These are phyloP conservation scores for Talaromyces rugulosus DNA, from an alignment of 2,329 filamentous ascomycete genomes.

Conservation along the genomic window DNA sequence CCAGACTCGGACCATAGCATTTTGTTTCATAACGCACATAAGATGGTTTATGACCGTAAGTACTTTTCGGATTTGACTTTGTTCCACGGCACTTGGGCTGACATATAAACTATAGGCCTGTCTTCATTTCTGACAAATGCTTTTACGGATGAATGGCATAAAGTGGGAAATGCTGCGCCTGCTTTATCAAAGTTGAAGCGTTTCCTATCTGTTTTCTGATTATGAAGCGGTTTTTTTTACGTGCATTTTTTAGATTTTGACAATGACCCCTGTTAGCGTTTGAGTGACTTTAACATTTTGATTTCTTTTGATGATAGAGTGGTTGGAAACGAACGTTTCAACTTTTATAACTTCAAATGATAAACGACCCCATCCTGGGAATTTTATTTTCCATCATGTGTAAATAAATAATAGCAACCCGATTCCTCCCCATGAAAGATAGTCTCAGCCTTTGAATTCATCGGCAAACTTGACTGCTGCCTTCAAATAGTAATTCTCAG, in stretches of 20 bases:
- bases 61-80: constrained; percentile 19
- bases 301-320: background rate
- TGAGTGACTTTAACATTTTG: background rate
- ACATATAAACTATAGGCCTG: constrained; percentile 2
- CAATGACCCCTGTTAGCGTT: background rate
- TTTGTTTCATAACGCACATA: constrained; percentile 87
- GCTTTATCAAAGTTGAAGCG: background rate
- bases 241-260: background rate
- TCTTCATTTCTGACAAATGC: constrained; percentile 12
- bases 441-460: constrained; percentile 51
- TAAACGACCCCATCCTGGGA: background rate
- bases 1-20: constrained; percentile 95
- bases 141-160: constrained; percentile 13
- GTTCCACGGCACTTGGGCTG: background rate
- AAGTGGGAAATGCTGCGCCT: constrained; percentile 2
- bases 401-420: background rate
- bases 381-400: background rate
- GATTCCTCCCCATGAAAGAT: background rate
- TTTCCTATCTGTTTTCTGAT: background rate
- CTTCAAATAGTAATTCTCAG: constrained; percentile 45
- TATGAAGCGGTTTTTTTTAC: background rate
- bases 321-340: background rate
- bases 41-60: constrained; percentile 89
- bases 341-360: background rate
- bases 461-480: constrained; percentile 47